Percentiles rank a stretch among this genome's conserved stretches.
Evolutionary conservation across 345 rosid species (phyloP).

Genomic region (Eucalyptus regnans): DNA sequence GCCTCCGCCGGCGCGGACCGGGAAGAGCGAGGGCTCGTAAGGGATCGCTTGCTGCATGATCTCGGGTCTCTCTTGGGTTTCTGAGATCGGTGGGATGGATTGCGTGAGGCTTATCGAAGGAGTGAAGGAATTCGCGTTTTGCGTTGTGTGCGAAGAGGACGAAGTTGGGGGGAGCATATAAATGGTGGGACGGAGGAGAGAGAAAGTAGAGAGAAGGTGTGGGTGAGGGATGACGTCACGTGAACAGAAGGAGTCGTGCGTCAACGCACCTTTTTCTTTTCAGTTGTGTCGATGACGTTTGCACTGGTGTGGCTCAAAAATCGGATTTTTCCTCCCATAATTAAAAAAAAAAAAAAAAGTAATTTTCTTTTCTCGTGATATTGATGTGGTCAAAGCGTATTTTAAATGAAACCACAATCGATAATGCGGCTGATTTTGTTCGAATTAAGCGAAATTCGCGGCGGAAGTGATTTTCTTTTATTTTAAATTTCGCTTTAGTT

Average conservation of each 20-base stretch:
- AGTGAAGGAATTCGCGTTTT: neutral
- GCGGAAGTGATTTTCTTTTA: neutral
- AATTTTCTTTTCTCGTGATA: neutral
- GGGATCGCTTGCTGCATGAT: constrained; percentile 26
- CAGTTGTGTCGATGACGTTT: neutral
- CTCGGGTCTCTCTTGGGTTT: neutral
- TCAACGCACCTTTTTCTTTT: neutral
- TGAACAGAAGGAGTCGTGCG: neutral
- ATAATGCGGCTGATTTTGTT: neutral
- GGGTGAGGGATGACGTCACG: neutral
- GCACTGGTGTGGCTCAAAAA: neutral
- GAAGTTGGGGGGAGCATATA: neutral
- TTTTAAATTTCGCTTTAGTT: neutral
- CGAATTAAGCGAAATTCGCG: neutral
- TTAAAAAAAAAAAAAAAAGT: rapidly evolving
- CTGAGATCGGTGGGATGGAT: neutral
- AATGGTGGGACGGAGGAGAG: neutral
- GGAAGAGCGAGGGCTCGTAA: neutral
- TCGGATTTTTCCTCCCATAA: neutral
- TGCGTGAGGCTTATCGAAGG: neutral
- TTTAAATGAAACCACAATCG: neutral
- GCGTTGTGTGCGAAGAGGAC: neutral
- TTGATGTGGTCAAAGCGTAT: neutral
- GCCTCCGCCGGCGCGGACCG: neutral
- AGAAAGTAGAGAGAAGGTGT: neutral